A percentile compares a stretch with the other conserved stretches of the same genome.
Conservation (phyloP, 2,329 filamentous ascomycete species). For the Fusarium nurragi region DNA sequence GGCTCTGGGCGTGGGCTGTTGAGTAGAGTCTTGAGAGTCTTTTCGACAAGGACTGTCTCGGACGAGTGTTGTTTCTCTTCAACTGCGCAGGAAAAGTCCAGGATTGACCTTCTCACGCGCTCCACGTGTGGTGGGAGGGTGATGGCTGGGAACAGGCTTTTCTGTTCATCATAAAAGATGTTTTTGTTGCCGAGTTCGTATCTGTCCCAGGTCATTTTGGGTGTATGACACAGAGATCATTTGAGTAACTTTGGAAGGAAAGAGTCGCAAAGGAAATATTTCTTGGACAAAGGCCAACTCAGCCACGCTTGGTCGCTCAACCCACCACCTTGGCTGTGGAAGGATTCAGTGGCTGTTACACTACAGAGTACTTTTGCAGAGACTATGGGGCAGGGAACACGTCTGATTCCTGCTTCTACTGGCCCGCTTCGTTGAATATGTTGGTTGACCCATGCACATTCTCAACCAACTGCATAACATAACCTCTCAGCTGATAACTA, state of each 20-base stretch:
- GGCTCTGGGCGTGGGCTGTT: background rate
- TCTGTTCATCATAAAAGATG: constrained; percentile 20
- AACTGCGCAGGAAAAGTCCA: constrained; percentile 17
- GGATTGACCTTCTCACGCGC: constrained; percentile 5
- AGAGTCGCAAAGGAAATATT: too few species aligned
- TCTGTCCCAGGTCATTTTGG: constrained; percentile 13
- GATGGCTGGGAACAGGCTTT: background rate
- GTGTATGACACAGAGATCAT: accelerated
- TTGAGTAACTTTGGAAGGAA: background rate
- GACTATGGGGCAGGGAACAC: accelerated
- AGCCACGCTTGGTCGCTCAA: too few species aligned
- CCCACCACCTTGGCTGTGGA: background rate
- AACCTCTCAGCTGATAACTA: background rate
- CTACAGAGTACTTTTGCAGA: too few species aligned
- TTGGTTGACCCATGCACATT: background rate
- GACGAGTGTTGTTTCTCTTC: too few species aligned
- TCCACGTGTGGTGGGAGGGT: constrained; percentile 19
- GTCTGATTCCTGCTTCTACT: background rate
- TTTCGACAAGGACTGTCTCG: too few species aligned
- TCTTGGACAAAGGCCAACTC: too few species aligned
- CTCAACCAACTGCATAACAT: constrained; percentile 4
- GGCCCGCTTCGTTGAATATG: background rate
- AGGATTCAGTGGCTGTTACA: background rate
- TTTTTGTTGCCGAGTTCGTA: background rate
- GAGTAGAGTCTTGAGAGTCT: background rate